Conservation (phyloP, 306 rosid species). For the Casuarina cunninghamiana region DNA sequence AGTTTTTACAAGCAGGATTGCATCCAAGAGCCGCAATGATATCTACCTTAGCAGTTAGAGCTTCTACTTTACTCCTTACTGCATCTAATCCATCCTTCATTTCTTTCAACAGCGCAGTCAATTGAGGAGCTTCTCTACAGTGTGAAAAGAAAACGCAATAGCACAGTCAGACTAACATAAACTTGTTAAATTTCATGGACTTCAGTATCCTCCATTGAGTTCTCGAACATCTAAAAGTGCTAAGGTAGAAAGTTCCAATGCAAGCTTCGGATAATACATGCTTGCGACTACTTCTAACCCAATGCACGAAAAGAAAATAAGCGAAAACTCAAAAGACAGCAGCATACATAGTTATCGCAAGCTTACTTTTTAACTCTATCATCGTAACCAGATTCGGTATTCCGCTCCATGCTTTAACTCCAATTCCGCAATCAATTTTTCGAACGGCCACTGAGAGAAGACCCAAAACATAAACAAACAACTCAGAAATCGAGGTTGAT, state of each 20-base stretch:
- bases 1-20: neutral
- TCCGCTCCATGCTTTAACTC: neutral
- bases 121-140: slow-evolving; percentile 58
- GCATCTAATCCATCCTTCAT: slow-evolving; percentile 81
- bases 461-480: neutral
- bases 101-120: slow-evolving; percentile 64
- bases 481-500: neutral
- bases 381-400: neutral
- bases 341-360: neutral
- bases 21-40: neutral
- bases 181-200: neutral
- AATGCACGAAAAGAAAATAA: neutral
- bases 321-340: neutral
- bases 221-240: neutral
- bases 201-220: neutral
- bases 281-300: neutral
- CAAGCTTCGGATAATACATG: neutral
- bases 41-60: slow-evolving; percentile 65
- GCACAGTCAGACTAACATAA: neutral
- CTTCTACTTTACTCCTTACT: slow-evolving; percentile 59
- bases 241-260: neutral
- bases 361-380: neutral
- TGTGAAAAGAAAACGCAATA: neutral
- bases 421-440: neutral
- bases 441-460: neutral